Evolutionary conservation across 2,329 filamentous ascomycete species (phyloP).

Genomic region (Verticillium klebahnii): DNA sequence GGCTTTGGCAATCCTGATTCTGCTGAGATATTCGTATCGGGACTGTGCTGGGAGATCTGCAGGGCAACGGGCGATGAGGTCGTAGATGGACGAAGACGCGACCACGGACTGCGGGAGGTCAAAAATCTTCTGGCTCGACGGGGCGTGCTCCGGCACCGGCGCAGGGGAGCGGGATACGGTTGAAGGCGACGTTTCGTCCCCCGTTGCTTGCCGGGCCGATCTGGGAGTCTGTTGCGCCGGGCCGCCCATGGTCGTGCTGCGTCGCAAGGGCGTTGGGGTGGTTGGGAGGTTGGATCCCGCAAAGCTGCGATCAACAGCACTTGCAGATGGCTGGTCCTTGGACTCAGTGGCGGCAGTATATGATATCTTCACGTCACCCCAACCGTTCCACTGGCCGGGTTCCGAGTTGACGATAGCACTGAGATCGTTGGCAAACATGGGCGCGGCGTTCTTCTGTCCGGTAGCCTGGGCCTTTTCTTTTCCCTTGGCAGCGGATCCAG

Average conservation of each 20-base stretch:
- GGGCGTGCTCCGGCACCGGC: slow-evolving; percentile 26
- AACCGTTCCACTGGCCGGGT: slow-evolving; percentile 62
- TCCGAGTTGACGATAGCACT: slow-evolving; percentile 65
- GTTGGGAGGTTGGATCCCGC: slow-evolving; percentile 45
- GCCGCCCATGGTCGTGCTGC: slow-evolving; percentile 54
- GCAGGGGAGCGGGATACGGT: slow-evolving; percentile 38
- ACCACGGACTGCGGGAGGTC: slow-evolving; percentile 60
- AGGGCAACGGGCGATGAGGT: slow-evolving; percentile 52
- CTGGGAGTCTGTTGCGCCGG: slow-evolving; percentile 37
- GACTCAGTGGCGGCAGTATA: slow-evolving; percentile 42
- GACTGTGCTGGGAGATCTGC: slow-evolving; percentile 65
- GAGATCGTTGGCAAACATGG: slow-evolving; percentile 79
- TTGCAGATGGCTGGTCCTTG: slow-evolving; percentile 1
- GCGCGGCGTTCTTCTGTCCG: slow-evolving; percentile 42
- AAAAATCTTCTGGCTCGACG: slow-evolving; percentile 50
- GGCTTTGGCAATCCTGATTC: slow-evolving; percentile 78
- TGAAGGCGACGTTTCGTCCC: slow-evolving; percentile 42
- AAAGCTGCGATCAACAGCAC: slow-evolving; percentile 5
- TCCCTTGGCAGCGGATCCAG: slow-evolving; percentile 58
- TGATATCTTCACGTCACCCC: slow-evolving; percentile 73
- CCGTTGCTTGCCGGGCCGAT: slow-evolving; percentile 21
- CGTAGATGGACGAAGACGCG: slow-evolving; percentile 46
- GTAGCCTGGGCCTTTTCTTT: slow-evolving; percentile 61
- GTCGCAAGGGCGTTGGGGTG: slow-evolving; percentile 72
- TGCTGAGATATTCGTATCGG: slow-evolving; percentile 81